Conservation (phyloP, 1,139 yeast species). For the Ashbya aceris region DNA sequence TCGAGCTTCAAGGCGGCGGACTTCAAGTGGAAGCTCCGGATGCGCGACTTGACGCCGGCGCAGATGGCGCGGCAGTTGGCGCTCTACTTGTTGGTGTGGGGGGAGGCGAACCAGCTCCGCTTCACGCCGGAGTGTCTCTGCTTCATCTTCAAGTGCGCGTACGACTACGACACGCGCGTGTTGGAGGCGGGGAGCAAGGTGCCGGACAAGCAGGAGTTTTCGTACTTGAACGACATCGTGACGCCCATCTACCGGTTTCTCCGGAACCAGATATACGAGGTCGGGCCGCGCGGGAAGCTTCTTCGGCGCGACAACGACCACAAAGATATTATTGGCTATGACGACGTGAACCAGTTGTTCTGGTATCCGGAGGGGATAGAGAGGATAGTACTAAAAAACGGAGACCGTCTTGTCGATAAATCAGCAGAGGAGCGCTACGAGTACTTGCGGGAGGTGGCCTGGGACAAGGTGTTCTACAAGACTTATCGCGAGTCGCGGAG, state of each 20-base stretch:
- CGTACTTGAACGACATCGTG: slow-evolving; percentile 56
- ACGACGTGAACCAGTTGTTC: slow-evolving; percentile 75
- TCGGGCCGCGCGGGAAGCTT: slow-evolving; percentile 31
- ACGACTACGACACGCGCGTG: slow-evolving; percentile 44
- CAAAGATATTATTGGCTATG: slow-evolving; percentile 65
- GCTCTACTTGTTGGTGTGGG: slow-evolving; percentile 72
- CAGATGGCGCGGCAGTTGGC: slow-evolving; percentile 60
- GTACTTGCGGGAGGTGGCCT: slow-evolving; percentile 42
- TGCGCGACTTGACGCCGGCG: slow-evolving; percentile 44
- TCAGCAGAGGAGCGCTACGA: slow-evolving; percentile 39
- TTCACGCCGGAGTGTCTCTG: slow-evolving; percentile 83
- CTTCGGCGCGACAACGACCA: slow-evolving; percentile 57
- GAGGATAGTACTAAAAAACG: slow-evolving; percentile 38
- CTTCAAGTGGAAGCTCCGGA: slow-evolving; percentile 52
- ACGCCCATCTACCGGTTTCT: slow-evolving; percentile 65
- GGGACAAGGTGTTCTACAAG: slow-evolving; percentile 60
- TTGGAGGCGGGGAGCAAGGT: slow-evolving; percentile 5
- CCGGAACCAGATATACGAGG: slow-evolving; percentile 44
- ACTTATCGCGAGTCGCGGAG: slow-evolving; percentile 67
- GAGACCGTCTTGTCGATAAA: slow-evolving; percentile 37
- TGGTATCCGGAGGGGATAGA: slow-evolving; percentile 66
- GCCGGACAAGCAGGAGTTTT: slow-evolving; percentile 25
- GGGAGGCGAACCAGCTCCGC: slow-evolving; percentile 76
- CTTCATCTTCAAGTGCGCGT: slow-evolving; percentile 69
- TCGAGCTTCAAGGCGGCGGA: slow-evolving; percentile 45